A percentile compares a stretch with the other conserved stretches of the same genome.
Evolutionary conservation across 2,329 filamentous ascomycete species (phyloP).

Genomic region (Xylaria multiplex): DNA sequence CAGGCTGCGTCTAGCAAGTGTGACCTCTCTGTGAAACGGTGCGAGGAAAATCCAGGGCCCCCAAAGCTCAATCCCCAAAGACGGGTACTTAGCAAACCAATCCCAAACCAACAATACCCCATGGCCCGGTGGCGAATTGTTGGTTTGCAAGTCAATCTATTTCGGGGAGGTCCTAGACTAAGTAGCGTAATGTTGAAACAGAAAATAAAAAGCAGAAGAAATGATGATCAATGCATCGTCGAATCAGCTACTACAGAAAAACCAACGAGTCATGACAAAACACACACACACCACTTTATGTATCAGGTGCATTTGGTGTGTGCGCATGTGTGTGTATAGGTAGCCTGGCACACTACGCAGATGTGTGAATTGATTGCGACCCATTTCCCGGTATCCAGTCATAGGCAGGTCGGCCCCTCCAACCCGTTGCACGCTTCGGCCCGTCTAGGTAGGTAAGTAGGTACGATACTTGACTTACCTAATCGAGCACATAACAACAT

Average conservation of each 20-base stretch:
- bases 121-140: background rate
- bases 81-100: background rate
- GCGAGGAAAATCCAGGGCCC: background rate
- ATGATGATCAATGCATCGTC: background rate
- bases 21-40: slow-evolving; percentile 18
- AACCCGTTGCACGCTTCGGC: slow-evolving; percentile 27
- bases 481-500: slow-evolving; percentile 3
- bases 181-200: no score
- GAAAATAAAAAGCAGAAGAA: background rate
- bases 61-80: background rate
- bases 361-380: no score
- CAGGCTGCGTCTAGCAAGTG: background rate
- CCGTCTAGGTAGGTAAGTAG: slow-evolving; percentile 23
- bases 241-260: background rate
- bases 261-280: no score
- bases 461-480: background rate
- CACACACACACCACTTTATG: no score
- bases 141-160: slow-evolving; percentile 3
- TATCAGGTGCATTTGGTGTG: no score
- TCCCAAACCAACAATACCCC: background rate
- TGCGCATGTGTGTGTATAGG: no score
- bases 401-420: background rate
- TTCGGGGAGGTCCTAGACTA: background rate
- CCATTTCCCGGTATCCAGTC: background rate
- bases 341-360: no score